These are phyloP conservation scores for Fragaria ananassa DNA, from an alignment of 306 rosid genomes.

Conservation along the genomic window DNA sequence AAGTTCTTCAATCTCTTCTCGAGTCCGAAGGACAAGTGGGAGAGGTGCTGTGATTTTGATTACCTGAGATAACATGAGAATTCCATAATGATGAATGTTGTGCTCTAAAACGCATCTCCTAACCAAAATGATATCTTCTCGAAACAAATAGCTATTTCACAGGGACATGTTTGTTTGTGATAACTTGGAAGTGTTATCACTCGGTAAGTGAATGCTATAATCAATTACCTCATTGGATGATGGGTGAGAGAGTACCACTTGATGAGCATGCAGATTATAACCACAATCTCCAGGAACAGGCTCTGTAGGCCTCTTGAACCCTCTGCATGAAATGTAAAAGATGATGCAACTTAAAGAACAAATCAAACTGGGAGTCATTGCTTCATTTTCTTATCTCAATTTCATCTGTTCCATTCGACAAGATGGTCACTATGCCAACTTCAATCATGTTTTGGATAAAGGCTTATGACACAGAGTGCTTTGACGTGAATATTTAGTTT, in stretches of 20 bases:
- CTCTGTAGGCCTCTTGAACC: constrained; percentile 65
- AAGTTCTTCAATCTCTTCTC: not conserved
- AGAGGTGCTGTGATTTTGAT: constrained; percentile 60
- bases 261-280: constrained; percentile 77
- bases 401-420: not conserved
- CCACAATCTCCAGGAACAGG: constrained; percentile 98
- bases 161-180: not conserved
- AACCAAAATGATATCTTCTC: not conserved
- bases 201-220: not conserved
- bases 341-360: not conserved
- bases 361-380: not conserved
- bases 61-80: constrained; percentile 35
- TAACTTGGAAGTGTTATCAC: not conserved
- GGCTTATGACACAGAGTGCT: not conserved
- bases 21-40: constrained; percentile 49
- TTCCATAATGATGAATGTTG: not conserved
- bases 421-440: not conserved
- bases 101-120: not conserved
- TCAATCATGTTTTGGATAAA: not conserved
- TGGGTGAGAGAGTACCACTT: constrained; percentile 63
- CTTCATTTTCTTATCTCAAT: not conserved
- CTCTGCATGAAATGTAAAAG: constrained; percentile 38
- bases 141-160: not conserved
- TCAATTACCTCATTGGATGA: constrained; percentile 55
- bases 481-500: no score